Evolutionary conservation across 371 early-diverging fungal genomes (phyloP), one percentile per base, ranked within the genome.

Genomic region (Mortierella sp.): DNA sequence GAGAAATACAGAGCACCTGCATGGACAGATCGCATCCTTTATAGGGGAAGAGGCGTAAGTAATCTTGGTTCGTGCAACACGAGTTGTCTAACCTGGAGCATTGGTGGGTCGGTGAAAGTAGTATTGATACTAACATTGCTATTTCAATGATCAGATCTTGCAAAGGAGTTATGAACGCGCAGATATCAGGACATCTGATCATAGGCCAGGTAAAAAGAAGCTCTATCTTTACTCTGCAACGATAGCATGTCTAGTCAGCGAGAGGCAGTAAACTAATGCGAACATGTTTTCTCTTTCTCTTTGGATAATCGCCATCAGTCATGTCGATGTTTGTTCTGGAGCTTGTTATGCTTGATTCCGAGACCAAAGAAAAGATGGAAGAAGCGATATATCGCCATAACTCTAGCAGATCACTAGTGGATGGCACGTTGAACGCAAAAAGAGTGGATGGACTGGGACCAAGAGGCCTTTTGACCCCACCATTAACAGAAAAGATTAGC

Each of bases 11-110:
- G 96, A 62, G 88, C 91, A 3, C 97, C 96, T 6, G 92, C 95
- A 14, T 97, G 97, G 97, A 96, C 96, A n/a, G 97, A 96, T 83
- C 86, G 96, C 37, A 90, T 94, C 47, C 71, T 95, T 12, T 94
- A 85, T 74, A 87, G 86, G 61, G 95, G 95, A n/a, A 73, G 72
- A 24, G 83, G 84, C 10, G 73, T 88, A 64, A 81, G 84, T 45
- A 71, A 22, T 62, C 10, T 37, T 35, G 60, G 5, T 60, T n/a
- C 18, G 18, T 3, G 58, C 22, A 52, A 1, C 18, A 52, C 35
- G 20, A 24, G 52, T 43, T 43, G 16, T 43, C 43, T 43, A 11
- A n/a, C 20, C n/a, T 54, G 55, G 16, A 43, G 43, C 11, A 43
- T 35, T 35, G 6, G 35, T 12, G 12, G 12, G 45, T 18, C 12